Evolutionary conservation across 495 filamentous ascomycete species (phyloP).

Genomic region (Penicillium diatomitis): DNA sequence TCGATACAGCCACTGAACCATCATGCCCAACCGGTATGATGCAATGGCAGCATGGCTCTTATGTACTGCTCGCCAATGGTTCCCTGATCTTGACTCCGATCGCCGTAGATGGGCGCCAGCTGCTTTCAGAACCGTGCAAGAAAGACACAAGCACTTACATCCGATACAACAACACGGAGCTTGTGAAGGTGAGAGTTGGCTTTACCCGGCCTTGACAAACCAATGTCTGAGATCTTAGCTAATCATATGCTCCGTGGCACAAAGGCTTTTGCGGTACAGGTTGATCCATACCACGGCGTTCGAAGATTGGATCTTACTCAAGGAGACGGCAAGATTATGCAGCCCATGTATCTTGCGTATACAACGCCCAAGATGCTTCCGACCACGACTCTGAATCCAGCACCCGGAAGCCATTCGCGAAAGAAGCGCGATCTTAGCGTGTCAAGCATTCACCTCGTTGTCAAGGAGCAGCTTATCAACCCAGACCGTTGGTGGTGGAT

Average conservation of each 20-base stretch:
- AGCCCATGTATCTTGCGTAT: conserved; percentile 65
- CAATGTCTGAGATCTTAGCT: too few relatives aligned
- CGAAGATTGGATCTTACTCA: conserved; percentile 56
- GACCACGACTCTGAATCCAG: conserved; percentile 57
- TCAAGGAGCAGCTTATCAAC: conserved; percentile 39
- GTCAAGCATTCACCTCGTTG: conserved; percentile 19
- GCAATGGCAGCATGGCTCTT: conserved; percentile 73
- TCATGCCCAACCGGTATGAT: conserved; percentile 59
- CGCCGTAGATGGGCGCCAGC: conserved; percentile 60
- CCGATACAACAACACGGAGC: conserved; percentile 60
- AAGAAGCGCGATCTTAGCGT: conserved; percentile 13
- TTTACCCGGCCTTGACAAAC: too few relatives aligned
- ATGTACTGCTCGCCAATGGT: conserved; percentile 44
- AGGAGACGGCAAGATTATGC: conserved; percentile 58
- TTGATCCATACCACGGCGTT: conserved; percentile 54
- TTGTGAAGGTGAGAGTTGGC: conserved; percentile 44
- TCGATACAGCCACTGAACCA: conserved; percentile 46
- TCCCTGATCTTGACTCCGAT: conserved; percentile 56
- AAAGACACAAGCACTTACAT: conserved; percentile 47
- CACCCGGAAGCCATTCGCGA: conserved; percentile 9
- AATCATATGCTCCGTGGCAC: too few relatives aligned
- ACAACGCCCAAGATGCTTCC: conserved; percentile 68
- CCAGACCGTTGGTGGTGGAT: conserved; percentile 62
- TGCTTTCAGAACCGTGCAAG: conserved; percentile 59
- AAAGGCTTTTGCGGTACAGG: conserved; percentile 52